Base-by-base conservation (phyloP, 1,284 basidiomycete genomes). In the Mycena citricolor region DNA sequence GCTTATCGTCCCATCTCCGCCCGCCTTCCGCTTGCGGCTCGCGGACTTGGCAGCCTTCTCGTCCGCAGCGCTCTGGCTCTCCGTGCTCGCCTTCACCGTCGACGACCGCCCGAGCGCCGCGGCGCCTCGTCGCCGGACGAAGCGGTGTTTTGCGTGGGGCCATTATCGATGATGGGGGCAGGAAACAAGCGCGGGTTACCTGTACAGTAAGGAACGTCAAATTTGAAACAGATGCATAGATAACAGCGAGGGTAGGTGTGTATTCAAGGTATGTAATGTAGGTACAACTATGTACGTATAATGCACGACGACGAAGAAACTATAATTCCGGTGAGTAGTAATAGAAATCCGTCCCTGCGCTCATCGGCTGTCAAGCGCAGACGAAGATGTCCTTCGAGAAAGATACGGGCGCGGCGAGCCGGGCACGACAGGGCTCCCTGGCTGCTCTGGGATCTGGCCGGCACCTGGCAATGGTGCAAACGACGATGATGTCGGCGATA, bases 81-180 rank as follows among this genome's bases (percentile, higher is more conserved):
- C 43, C 57, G 54, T 48, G 28, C 60, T 65, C 32, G 62, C 57
- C 38, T 62, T 63, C 34, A 70, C 62, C 25, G 71, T 57, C 5
- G 73, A 70, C 37, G 78, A 69, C 33, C 76, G 16, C 66, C 66
- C 10, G 76, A 79, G 42, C 76, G 68, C 46, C 76, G 64, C 8
- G 71, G 73, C n/a, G 53, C 39, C 23, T 56, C 50, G 20, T 51
- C 52, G 2, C 32, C 19, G 13, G 49, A 8, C 17, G 56, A 54
- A 32, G 42, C 46, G n/a, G 44, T n/a, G n/a, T 32, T 54, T 69
- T 67, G 35, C 62, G 58, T 45, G 64, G 62, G 44, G 67, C 52
- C 67, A 69, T 68, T 39, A 43, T 47, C 43, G 40, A 43, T 44
- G 51, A 43, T 49, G 47, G 44, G 45, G 51, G 51, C 37, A 30